These are phyloP conservation scores for Thozetella sp. DNA, from an alignment of 495 filamentous ascomycete species.

Conservation along the genomic window DNA sequence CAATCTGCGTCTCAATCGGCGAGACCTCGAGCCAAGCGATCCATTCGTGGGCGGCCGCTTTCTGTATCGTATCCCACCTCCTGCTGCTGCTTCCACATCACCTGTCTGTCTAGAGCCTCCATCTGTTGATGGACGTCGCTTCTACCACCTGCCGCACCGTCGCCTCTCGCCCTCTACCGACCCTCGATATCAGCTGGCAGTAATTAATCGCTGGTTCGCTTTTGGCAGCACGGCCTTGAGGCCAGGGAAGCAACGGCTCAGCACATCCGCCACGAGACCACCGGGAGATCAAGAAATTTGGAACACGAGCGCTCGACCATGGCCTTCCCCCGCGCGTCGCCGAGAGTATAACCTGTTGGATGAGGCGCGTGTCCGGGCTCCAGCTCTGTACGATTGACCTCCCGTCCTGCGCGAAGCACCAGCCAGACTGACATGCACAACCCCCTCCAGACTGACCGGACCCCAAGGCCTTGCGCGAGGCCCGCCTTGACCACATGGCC, in stretches of 20 bases:
- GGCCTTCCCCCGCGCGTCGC: slow-evolving; percentile 17
- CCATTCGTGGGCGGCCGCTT: neutral
- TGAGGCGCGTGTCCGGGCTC: slow-evolving; percentile 12
- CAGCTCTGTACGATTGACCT: slow-evolving; percentile 1
- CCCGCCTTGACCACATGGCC: slow-evolving; percentile 37
- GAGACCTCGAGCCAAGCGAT: neutral
- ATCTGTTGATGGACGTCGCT: too few species aligned
- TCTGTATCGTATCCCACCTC: too few species aligned
- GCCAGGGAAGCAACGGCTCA: too few species aligned
- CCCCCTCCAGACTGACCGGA: slow-evolving; percentile 4
- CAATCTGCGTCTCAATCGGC: neutral
- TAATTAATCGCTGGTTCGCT: too few species aligned
- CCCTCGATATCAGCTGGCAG: too few species aligned
- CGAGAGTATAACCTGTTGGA: slow-evolving; percentile 11
- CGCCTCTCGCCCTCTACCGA: too few species aligned
- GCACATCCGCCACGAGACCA: too few species aligned
- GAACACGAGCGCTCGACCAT: slow-evolving; percentile 13
- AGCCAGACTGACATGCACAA: neutral
- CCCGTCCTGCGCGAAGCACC: slow-evolving; percentile 3
- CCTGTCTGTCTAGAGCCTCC: too few species aligned
- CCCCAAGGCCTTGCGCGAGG: slow-evolving; percentile 14
- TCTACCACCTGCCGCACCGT: too few species aligned
- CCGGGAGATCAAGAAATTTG: neutral
- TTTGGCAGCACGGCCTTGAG: too few species aligned
- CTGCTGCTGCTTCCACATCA: too few species aligned